phyloP scores from a whole-genome alignment of 768 basidiomycete genomes.

The Russula foetens region DNA sequence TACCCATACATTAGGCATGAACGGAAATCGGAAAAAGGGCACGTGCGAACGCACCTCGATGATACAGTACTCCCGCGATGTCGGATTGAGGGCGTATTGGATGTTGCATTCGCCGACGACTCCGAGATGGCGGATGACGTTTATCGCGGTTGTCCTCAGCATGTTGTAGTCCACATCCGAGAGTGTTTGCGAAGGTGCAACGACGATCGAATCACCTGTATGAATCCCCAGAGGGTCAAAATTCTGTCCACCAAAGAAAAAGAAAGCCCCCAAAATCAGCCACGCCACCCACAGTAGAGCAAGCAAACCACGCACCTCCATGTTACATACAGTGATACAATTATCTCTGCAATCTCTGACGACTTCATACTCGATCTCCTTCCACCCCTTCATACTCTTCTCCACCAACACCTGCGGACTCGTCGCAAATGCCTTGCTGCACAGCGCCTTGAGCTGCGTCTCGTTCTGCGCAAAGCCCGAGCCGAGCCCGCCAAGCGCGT shows the following conservation, averaged over 20 bases:
- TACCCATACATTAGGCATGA: background rate
- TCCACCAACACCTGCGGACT: constrained; percentile 98
- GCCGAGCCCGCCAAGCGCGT: constrained; percentile 91
- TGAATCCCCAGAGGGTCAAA: constrained; percentile 98
- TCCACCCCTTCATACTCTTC: constrained; percentile 99
- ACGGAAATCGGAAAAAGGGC: background rate
- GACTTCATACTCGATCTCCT: constrained; percentile 99
- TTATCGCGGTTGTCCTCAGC: constrained; percentile 96
- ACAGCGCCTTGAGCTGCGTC: constrained; percentile 78
- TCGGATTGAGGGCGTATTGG: constrained; percentile 94
- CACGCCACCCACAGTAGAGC: background rate
- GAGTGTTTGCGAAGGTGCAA: constrained; percentile 95
- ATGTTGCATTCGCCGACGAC: constrained; percentile 99
- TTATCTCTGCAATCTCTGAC: constrained; percentile 97
- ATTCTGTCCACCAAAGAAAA: constrained; percentile 48
- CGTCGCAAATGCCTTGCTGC: constrained; percentile 93
- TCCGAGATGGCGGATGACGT: constrained; percentile 96
- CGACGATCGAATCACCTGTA: constrained; percentile 96
- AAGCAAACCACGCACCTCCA: constrained; percentile 73
- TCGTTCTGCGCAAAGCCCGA: constrained; percentile 96
- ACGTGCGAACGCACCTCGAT: constrained; percentile 62
- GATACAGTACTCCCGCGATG: constrained; percentile 94
- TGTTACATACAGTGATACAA: constrained; percentile 99
- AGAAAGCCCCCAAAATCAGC: background rate
- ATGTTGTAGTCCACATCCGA: constrained; percentile 99